Percentiles rank a stretch among this genome's conserved stretches.
Conservation (phyloP, 1,284 basidiomycete genomes). For the Rhizopogon hawkerae region DNA sequence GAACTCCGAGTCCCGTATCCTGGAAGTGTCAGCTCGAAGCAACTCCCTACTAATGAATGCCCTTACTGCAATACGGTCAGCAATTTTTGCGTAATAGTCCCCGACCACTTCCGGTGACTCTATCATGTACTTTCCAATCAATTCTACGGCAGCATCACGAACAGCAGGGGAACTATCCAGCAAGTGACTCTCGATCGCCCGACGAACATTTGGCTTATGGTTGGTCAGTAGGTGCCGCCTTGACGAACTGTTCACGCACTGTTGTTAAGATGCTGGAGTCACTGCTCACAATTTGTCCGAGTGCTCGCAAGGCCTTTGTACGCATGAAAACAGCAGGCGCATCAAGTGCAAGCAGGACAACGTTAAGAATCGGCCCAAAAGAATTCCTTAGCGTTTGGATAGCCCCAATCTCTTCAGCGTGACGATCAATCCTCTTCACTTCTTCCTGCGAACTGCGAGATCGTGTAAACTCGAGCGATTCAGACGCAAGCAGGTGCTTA, state of each 20-base stretch:
- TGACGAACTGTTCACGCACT: constrained; percentile 35
- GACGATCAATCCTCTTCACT: constrained; percentile 50
- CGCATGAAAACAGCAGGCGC: constrained; percentile 79
- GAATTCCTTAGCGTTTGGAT: constrained; percentile 67
- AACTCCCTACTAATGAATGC: not conserved
- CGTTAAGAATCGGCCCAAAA: constrained; percentile 73
- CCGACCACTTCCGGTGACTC: constrained; percentile 77
- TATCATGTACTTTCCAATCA: constrained; percentile 93
- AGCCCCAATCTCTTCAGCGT: constrained; percentile 69
- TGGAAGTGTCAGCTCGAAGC: constrained; percentile 24
- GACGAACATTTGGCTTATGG: constrained; percentile 59
- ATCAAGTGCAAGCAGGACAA: constrained; percentile 70
- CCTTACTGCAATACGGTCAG: constrained; percentile 78
- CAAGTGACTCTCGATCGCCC: constrained; percentile 82
- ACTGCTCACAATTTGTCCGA: constrained; percentile 78
- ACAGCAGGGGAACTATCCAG: constrained; percentile 88
- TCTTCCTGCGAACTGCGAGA: constrained; percentile 56
- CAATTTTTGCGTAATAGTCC: constrained; percentile 80
- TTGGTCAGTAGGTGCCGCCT: constrained; percentile 5
- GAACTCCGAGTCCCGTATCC: constrained; percentile 89
- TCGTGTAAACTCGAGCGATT: constrained; percentile 9
- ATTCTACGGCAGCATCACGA: constrained; percentile 89
- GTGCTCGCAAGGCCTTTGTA: constrained; percentile 81
- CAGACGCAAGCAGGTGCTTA: constrained; percentile 25
- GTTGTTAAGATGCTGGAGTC: constrained; percentile 76